Conservation (phyloP, 2,329 filamentous ascomycete species). For the Albophoma yamanashiensis region DNA sequence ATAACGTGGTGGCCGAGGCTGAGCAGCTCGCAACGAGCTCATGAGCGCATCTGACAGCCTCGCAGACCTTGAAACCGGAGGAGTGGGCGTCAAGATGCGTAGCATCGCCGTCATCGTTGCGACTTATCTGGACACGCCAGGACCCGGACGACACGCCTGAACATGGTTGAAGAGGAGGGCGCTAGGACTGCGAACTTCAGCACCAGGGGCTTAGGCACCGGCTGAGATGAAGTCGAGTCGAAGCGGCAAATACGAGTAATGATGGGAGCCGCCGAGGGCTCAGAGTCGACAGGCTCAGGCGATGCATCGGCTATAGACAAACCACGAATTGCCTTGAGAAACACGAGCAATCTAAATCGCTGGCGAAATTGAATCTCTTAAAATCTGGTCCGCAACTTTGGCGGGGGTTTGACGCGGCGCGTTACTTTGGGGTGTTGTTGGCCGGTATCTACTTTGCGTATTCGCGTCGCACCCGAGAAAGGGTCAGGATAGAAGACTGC, state of each 20-base stretch:
- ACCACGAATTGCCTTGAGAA: not conserved
- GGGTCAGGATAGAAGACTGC: not conserved
- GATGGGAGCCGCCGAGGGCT: not conserved
- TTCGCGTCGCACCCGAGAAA: no score
- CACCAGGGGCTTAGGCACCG: not conserved
- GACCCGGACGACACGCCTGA: not conserved
- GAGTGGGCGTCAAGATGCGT: not conserved
- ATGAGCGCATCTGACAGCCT: not conserved
- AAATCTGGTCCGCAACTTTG: not conserved
- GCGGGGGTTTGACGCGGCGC: not conserved
- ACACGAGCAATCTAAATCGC: not conserved
- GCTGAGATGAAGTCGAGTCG: not conserved
- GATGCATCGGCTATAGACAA: no score
- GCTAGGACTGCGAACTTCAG: not conserved
- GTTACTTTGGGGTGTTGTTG: not conserved
- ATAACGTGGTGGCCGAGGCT: not conserved
- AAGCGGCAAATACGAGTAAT: not conserved
- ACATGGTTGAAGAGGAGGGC: not conserved
- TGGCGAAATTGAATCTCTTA: not conserved
- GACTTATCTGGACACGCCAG: not conserved
- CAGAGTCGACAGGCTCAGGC: not conserved
- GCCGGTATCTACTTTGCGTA: not conserved
- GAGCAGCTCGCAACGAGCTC: not conserved
- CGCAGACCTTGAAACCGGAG: no score
- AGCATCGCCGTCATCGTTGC: not conserved